Evolutionary conservation across 371 early-diverging fungal genomes (phyloP).

Genomic region (Nematocida ausubeli): DNA sequence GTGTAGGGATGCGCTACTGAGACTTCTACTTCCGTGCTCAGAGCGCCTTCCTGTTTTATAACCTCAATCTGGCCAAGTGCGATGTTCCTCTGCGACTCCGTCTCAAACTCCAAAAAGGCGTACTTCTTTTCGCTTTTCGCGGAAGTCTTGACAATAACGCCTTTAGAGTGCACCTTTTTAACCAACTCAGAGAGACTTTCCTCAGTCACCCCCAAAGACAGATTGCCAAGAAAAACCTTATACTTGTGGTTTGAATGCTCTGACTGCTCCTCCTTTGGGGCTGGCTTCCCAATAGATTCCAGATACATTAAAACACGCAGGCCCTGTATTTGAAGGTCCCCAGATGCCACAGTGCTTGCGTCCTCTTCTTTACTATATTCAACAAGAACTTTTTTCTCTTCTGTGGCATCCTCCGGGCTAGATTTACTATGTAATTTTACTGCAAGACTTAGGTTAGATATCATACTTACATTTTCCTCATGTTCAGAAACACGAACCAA

Average conservation of each 20-base stretch:
- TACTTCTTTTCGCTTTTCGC: slow-evolving; percentile 24
- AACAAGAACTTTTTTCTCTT: slow-evolving; percentile 1
- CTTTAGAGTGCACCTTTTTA: neutral
- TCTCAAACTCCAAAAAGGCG: slow-evolving; percentile 43
- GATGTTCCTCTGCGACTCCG: slow-evolving; percentile 20
- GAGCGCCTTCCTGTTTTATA: slow-evolving; percentile 45
- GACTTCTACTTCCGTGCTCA: neutral
- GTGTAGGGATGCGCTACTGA: slow-evolving; percentile 52
- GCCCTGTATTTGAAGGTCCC: neutral
- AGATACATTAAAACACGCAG: too few species aligned
- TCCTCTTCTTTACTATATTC: slow-evolving; percentile 6
- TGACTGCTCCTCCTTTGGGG: neutral
- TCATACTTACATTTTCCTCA: slow-evolving; percentile 49
- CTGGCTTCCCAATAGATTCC: too few species aligned
- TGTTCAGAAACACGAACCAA: slow-evolving; percentile 50
- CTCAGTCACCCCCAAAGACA: slow-evolving; percentile 6
- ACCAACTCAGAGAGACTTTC: slow-evolving; percentile 7
- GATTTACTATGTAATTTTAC: slow-evolving; percentile 26
- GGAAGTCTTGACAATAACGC: slow-evolving; percentile 4
- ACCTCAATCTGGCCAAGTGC: slow-evolving; percentile 41
- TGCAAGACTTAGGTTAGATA: slow-evolving; percentile 49
- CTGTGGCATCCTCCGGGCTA: slow-evolving; percentile 1
- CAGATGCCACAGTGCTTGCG: neutral
- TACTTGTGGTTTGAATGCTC: neutral
- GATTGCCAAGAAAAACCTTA: slow-evolving; percentile 38